phyloP scores from a whole-genome alignment of 2,329 filamentous ascomycete genomes.

The Berkeleyomyces basicola region DNA sequence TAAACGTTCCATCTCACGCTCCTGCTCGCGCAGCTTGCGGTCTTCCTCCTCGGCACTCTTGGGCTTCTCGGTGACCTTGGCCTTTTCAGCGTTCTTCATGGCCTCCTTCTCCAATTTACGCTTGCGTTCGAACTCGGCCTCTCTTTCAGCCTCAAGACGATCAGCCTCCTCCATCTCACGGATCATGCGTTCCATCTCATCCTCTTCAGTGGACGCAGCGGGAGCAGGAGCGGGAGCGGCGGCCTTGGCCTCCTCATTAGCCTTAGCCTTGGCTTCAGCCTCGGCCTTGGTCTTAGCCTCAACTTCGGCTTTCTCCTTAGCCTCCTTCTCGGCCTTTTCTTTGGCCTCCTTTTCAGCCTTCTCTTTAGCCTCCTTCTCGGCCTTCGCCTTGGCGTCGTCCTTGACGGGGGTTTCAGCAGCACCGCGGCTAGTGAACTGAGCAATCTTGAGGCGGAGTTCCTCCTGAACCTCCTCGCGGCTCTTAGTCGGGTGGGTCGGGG shows the following conservation, averaged over 20 bases:
- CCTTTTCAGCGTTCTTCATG: slow-evolving; percentile 26
- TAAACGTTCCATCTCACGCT: slow-evolving; percentile 53
- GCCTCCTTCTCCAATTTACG: slow-evolving; percentile 31
- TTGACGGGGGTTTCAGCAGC: slow-evolving; percentile 13
- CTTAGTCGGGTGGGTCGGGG: slow-evolving; percentile 52
- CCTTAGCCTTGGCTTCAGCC: slow-evolving; percentile 18
- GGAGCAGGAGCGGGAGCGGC: slow-evolving; percentile 18
- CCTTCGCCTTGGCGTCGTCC: slow-evolving; percentile 18
- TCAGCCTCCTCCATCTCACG: slow-evolving; percentile 45
- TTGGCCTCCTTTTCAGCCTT: slow-evolving; percentile 22
- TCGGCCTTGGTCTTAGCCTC: slow-evolving; percentile 24
- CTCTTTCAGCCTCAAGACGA: slow-evolving; percentile 24
- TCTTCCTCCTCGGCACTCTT: slow-evolving; percentile 39
- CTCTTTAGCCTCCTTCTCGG: slow-evolving; percentile 19
- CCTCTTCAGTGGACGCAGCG: slow-evolving; percentile 26
- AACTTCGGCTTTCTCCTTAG: slow-evolving; percentile 22
- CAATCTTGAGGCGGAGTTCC: slow-evolving; percentile 68
- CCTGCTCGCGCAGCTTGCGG: slow-evolving; percentile 53
- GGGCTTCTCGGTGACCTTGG: slow-evolving; percentile 20
- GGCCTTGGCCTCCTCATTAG: slow-evolving; percentile 16
- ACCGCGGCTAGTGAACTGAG: slow-evolving; percentile 32
- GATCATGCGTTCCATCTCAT: slow-evolving; percentile 43
- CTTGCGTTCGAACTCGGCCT: slow-evolving; percentile 33
- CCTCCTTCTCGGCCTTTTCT: slow-evolving; percentile 23
- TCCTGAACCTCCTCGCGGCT: slow-evolving; percentile 66